phyloP scores from a whole-genome alignment of 2,329 filamentous ascomycete species.

The Phaeophleospora eucalypticola region DNA sequence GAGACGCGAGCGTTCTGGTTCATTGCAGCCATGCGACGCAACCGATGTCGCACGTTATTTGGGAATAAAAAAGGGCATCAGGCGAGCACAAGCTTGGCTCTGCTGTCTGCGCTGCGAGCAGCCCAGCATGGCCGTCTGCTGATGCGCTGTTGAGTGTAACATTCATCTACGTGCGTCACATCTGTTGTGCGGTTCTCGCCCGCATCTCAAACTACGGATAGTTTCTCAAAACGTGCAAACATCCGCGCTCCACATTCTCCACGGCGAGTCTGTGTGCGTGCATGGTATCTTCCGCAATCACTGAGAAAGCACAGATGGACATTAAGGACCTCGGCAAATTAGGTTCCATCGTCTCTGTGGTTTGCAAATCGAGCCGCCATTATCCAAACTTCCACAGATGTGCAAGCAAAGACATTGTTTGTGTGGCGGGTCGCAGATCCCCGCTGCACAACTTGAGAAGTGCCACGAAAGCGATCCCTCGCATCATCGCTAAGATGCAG shows the following conservation, averaged over 20 bases:
- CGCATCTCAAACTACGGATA: background rate
- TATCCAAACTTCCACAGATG: background rate
- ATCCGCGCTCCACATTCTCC: background rate
- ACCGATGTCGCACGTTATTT: conserved; percentile 1
- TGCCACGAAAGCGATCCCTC: conserved; percentile 7
- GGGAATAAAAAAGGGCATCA: too few species aligned
- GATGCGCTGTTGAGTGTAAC: background rate
- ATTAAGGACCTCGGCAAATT: too few species aligned
- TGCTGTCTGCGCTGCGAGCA: background rate
- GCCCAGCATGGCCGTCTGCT: background rate
- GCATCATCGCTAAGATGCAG: conserved; percentile 10
- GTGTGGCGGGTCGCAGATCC: background rate
- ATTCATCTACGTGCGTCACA: background rate
- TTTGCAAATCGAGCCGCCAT: too few species aligned
- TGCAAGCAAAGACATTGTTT: background rate
- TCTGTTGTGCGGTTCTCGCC: background rate
- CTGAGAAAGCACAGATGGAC: background rate
- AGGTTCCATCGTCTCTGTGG: too few species aligned
- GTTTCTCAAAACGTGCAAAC: background rate
- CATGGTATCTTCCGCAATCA: background rate
- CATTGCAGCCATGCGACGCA: too few species aligned
- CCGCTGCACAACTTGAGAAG: conserved; percentile 3
- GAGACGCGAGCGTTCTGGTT: too few species aligned
- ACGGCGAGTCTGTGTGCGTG: background rate
- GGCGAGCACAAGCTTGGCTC: too few species aligned